Evolutionary conservation across 2,329 filamentous ascomycete species (phyloP), one percentile per base, ranked within the genome.

Genomic region (Aspergillus pseudoglaucus): DNA sequence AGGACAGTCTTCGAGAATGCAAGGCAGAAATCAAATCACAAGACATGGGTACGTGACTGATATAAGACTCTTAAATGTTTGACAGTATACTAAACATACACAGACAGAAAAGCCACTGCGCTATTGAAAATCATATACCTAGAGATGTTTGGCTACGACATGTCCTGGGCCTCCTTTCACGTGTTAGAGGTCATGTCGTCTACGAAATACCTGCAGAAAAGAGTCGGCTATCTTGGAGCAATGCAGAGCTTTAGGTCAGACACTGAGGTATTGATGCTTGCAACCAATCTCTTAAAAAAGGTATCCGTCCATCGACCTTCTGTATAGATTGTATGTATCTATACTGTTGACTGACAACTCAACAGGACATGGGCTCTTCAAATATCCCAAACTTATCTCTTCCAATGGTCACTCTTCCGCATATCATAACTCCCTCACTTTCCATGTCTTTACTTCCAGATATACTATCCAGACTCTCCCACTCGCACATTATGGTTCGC

Each of bases 141-240:
- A 56, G 93, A 98, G 68, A 98, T 98, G 93, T 90, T 97, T 59
- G 93, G 93, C 12, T 88, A 97, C 67, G 93, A 97, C 71, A 98
- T 98, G 93, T 96, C 91, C 3, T 98, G 93, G 93, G 93, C 93
- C 3, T 90, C 90, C 10, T 98, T 98, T 72, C 88, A 98, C 67
- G 91, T 97, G 45, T 84, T 98, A 42, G 93, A 98, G 73, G 93
- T 98, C 72, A 98, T 98, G 93, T 95, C 90, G 33, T 95, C 89
- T 35, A 78, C 86, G 42, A 97, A 96, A 67, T 95, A 95, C 68
- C 80, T 90, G 57, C 91, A 96, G 70, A 98, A 98, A 72, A 81
- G 91, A 55, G 89, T 96, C 40, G 93, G 91, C 49, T 98, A 98
- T 67, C 77, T 98, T 17, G 91, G 87, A 12, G 93, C 93, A 7